These are phyloP conservation scores for Closterium sp. DNA, from an alignment of 139 green algal species.

Conservation along the genomic window DNA sequence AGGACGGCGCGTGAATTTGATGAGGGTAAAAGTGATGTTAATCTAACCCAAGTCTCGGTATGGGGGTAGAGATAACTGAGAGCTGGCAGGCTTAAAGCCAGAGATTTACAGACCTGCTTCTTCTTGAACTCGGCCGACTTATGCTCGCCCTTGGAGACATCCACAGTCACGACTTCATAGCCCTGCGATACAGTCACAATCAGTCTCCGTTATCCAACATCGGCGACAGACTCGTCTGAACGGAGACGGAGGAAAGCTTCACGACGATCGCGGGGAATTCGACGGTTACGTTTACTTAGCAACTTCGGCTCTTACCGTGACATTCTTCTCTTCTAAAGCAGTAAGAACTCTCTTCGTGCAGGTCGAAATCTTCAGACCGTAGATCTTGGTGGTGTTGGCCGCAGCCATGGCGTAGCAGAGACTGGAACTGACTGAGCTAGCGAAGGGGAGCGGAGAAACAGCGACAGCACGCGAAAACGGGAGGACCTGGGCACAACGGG, in stretches of 20 bases:
- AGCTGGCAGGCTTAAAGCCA: too few relatives aligned
- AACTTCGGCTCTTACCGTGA: background rate
- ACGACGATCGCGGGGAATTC: too few relatives aligned
- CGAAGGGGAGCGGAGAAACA: background rate
- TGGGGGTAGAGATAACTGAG: too few relatives aligned
- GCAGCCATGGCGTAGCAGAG: background rate
- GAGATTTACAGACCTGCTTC: background rate
- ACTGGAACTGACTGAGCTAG: background rate
- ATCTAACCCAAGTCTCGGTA: too few relatives aligned
- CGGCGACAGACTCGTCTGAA: too few relatives aligned
- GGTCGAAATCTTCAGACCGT: background rate
- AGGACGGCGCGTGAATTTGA: too few relatives aligned
- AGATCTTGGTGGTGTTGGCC: background rate
- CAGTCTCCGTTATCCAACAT: background rate
- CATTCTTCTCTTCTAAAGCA: background rate
- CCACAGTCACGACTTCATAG: background rate
- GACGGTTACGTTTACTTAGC: background rate
- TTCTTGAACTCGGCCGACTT: background rate
- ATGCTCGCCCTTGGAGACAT: background rate
- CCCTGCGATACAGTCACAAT: background rate
- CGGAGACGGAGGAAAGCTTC: too few relatives aligned
- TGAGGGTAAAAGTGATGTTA: too few relatives aligned
- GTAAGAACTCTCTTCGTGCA: background rate
- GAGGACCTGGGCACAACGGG: background rate
- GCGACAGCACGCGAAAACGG: background rate